Conservation (phyloP, 2,329 filamentous ascomycete genomes). For the Geosmithia putterillii region DNA sequence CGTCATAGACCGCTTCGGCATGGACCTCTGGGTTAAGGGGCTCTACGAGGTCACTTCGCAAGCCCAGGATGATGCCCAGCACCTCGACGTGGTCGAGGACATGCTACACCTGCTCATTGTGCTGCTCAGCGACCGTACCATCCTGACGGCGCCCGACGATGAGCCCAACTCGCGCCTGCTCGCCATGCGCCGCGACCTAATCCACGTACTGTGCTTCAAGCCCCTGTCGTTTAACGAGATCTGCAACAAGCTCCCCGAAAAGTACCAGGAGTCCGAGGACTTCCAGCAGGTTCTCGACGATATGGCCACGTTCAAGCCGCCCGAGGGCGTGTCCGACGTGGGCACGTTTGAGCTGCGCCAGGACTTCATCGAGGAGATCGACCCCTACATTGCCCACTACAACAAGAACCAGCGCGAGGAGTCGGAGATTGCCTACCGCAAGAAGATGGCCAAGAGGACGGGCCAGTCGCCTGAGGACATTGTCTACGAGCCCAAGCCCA, state of each 20-base stretch:
- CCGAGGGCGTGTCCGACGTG: constrained; percentile 83
- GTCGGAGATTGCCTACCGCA: constrained; percentile 78
- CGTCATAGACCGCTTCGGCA: constrained; percentile 82
- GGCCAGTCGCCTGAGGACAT: constrained; percentile 72
- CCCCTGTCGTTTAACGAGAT: constrained; percentile 92
- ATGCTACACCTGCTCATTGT: constrained; percentile 90
- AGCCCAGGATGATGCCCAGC: constrained; percentile 75
- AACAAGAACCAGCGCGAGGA: constrained; percentile 96
- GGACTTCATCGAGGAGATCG: constrained; percentile 75
- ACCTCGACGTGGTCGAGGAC: constrained; percentile 89
- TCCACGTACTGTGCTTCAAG: constrained; percentile 91
- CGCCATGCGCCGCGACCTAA: constrained; percentile 77
- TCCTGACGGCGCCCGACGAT: constrained; percentile 57
- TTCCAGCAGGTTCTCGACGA: constrained; percentile 76
- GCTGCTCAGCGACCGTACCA: constrained; percentile 76
- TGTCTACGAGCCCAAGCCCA: constrained; percentile 80
- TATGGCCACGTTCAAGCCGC: constrained; percentile 79
- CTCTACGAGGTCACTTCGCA: constrained; percentile 60
- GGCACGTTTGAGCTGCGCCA: constrained; percentile 89
- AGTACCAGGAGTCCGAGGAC: constrained; percentile 77
- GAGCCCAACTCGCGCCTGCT: constrained; percentile 52
- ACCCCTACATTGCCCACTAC: constrained; percentile 93
- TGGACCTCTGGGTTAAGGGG: constrained; percentile 78
- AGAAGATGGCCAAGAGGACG: constrained; percentile 76
- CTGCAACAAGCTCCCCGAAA: constrained; percentile 73